Conservation (phyloP, 2,329 filamentous ascomycete species). For the Metarhizium album region DNA sequence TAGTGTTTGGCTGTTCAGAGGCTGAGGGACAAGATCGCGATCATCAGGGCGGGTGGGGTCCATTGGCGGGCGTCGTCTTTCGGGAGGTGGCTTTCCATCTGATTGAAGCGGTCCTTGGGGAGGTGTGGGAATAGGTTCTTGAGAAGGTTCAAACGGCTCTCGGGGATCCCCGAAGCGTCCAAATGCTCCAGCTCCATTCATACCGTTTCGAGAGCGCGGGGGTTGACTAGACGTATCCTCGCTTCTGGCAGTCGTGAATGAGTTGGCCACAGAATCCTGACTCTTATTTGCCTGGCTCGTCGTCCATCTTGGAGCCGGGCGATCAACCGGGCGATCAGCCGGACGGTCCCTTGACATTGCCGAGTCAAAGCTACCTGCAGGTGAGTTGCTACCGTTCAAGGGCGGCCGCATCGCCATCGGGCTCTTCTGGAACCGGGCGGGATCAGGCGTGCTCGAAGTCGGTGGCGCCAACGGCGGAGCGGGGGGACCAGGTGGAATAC, state of each 20-base stretch:
- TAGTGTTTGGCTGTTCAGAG: slow-evolving; percentile 40
- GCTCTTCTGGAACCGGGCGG: slow-evolving; percentile 17
- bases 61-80: slow-evolving; percentile 57
- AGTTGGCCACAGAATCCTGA: slow-evolving; percentile 45
- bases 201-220: slow-evolving; percentile 43
- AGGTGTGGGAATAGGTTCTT: slow-evolving; percentile 5
- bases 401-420: slow-evolving; percentile 21
- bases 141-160: slow-evolving; percentile 10
- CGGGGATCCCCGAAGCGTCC: slow-evolving; percentile 23
- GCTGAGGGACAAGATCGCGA: slow-evolving; percentile 46
- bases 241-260: slow-evolving; percentile 31
- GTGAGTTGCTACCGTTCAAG: slow-evolving; percentile 34
- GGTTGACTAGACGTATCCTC: slow-evolving; percentile 41
- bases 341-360: slow-evolving; percentile 21
- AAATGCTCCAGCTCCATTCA: slow-evolving; percentile 27
- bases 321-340: slow-evolving; percentile 27
- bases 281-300: slow-evolving; percentile 42
- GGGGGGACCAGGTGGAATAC: slow-evolving; percentile 6
- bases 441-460: slow-evolving; percentile 14
- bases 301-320: slow-evolving; percentile 33
- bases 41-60: slow-evolving; percentile 45
- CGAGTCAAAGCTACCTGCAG: slow-evolving; percentile 42
- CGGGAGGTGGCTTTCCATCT: slow-evolving; percentile 41
- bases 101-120: slow-evolving; percentile 4
- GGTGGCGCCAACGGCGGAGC: slow-evolving; percentile 10